Evolutionary conservation across 2,329 filamentous ascomycete genomes (phyloP), one percentile per base, ranked within the genome.

Genomic region (Canariomyces notabilis): DNA sequence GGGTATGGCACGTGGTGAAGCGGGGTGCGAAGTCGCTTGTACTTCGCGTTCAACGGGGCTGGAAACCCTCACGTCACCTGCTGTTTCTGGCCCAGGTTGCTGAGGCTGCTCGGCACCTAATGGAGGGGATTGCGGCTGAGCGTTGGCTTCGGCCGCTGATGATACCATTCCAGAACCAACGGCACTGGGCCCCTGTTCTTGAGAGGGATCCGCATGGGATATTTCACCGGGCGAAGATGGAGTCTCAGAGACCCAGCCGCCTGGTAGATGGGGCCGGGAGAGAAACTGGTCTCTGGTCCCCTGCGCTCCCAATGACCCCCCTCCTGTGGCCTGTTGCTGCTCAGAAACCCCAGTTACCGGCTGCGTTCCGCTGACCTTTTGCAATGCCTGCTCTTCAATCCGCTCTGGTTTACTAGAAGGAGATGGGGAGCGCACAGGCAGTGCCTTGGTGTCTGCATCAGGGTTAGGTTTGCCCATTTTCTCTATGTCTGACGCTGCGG

Each of bases 241-340:
- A 5, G 58, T 62, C 44, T 65, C 62, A 12, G 60, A 55, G 32
- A 64, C 62, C 63, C 61, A 64, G 22, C 53, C 56, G 16, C 63
- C 62, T 14, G 63, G 62, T n/a, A 64, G 48, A 6, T 54, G 52
- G 1, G 62, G 61, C 14, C 61, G 49, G 19, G 37, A 37, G 32
- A 33, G 34, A 14, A 29, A 39, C 23, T 39, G 29, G 23, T 32
- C 26, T 44, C 18, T 32, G 18, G 12, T 44, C 44, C 42, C 47
- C 43, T 31, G 4, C 40, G 34, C 26, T 54, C 45, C 44, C 40
- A n/a, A 52, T 34, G 41, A 19, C 23, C 34, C 29, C 8, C 48
- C 41, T 42, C 43, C 50, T 9, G 40, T 40, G 40, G 48, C 35
- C 41, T 37, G 36, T 31, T 48, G 52, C 48, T 46, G 48, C 29